Evolutionary conservation across 23 red algal genomes (phyloP).

Genomic region (Cyanidioschyzon merolae): DNA sequence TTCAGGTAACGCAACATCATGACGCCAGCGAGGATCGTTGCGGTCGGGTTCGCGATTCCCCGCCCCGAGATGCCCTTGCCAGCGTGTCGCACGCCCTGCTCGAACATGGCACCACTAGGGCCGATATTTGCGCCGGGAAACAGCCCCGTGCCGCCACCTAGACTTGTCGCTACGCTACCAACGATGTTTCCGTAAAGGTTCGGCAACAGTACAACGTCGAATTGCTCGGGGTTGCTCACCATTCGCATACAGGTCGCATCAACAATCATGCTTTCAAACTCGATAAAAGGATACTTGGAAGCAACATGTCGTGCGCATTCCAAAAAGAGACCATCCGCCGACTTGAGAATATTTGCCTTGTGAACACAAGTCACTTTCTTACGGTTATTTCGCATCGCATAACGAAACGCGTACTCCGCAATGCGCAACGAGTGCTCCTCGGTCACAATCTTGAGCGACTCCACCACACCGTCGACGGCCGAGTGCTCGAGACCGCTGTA

Average conservation of each 20-base stretch:
- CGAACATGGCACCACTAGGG: slow-evolving; percentile 49
- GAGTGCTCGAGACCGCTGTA: slow-evolving; percentile 91
- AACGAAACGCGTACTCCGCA: slow-evolving; percentile 89
- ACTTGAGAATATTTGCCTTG: slow-evolving; percentile 94
- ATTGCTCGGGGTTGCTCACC: slow-evolving; percentile 52
- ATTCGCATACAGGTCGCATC: slow-evolving; percentile 49
- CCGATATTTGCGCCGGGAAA: slow-evolving; percentile 87
- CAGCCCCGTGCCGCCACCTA: slow-evolving; percentile 86
- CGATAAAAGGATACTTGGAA: slow-evolving; percentile 31
- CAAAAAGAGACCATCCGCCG: slow-evolving; percentile 81
- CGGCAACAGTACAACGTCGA: slow-evolving; percentile 97
- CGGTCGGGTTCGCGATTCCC: slow-evolving; percentile 85
- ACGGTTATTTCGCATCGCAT: slow-evolving; percentile 68
- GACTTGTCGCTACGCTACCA: slow-evolving; percentile 79
- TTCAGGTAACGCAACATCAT: slow-evolving; percentile 97
- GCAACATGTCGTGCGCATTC: slow-evolving; percentile 68
- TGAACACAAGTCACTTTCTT: slow-evolving; percentile 88
- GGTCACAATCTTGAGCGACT: slow-evolving; percentile 94
- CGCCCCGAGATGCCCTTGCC: slow-evolving; percentile 83
- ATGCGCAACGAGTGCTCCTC: slow-evolving; percentile 56
- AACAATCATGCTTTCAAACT: slow-evolving; percentile 71
- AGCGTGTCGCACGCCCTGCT: slow-evolving; percentile 28
- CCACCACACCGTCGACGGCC: slow-evolving; percentile 84
- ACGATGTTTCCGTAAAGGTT: slow-evolving; percentile 98
- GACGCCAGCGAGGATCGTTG: slow-evolving; percentile 61